phyloP scores from a whole-genome alignment of 768 basidiomycete species.

The Clitopilus passeckerianus region DNA sequence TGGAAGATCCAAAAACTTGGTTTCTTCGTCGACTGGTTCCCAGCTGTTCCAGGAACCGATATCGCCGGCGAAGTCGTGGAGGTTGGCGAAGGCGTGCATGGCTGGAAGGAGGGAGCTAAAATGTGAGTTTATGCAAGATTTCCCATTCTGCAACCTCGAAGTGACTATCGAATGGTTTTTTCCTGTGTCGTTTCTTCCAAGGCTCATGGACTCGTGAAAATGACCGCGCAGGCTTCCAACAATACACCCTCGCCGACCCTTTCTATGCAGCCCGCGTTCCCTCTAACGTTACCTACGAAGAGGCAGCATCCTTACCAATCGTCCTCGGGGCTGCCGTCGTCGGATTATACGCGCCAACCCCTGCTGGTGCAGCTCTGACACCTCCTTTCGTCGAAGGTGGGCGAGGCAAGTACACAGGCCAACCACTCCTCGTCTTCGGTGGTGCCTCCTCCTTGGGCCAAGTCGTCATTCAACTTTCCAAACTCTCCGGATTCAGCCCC shows the following conservation, averaged over 20 bases:
- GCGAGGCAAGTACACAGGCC: conserved; percentile 8
- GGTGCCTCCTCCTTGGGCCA: conserved; percentile 16
- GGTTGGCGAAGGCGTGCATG: conserved; percentile 29
- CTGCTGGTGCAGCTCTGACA: conserved; percentile 9
- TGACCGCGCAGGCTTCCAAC: conserved; percentile 31
- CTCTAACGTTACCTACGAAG: conserved; percentile 32
- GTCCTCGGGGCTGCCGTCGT: conserved; percentile 37
- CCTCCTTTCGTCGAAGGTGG: conserved; percentile 9
- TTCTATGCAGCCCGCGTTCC: conserved; percentile 27
- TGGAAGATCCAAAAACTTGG: conserved; percentile 7
- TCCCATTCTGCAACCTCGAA: background rate
- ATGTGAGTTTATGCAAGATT: conserved; percentile 14
- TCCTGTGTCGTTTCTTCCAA: conserved; percentile 26
- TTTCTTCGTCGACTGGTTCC: conserved; percentile 28
- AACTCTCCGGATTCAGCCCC: conserved; percentile 30
- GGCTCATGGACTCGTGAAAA: conserved; percentile 23
- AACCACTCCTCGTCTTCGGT: conserved; percentile 15
- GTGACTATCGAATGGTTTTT: conserved; percentile 5
- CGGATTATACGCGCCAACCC: conserved; percentile 16
- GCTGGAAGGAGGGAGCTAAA: conserved; percentile 27
- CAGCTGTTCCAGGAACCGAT: conserved; percentile 31
- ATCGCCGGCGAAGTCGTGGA: conserved; percentile 31
- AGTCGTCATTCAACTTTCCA: conserved; percentile 28
- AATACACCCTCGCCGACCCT: conserved; percentile 14
- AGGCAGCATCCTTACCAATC: conserved; percentile 37